Evolutionary conservation across 257 asterid genomes (phyloP).

Genomic region (Scutellaria galericulata): DNA sequence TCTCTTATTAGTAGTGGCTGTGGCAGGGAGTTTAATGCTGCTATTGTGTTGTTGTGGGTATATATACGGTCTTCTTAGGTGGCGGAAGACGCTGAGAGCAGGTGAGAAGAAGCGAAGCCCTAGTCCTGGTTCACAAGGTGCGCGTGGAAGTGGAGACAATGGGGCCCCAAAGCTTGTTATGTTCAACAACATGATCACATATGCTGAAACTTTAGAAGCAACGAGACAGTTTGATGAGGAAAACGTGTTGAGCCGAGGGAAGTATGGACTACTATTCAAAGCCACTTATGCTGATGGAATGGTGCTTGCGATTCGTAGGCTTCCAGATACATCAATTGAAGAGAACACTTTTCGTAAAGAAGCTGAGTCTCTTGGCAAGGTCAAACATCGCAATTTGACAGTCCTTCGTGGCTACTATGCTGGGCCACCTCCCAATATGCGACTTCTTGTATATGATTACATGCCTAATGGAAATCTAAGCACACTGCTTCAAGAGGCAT

Average conservation of each 20-base stretch:
- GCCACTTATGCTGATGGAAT: slow-evolving; percentile 83
- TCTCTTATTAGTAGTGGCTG: slow-evolving; percentile 58
- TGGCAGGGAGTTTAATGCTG: slow-evolving; percentile 62
- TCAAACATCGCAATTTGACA: slow-evolving; percentile 76
- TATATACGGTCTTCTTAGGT: slow-evolving; percentile 61
- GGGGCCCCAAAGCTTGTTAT: slow-evolving; percentile 74
- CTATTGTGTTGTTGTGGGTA: slow-evolving; percentile 63
- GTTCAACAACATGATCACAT: slow-evolving; percentile 81
- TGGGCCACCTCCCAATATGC: slow-evolving; percentile 78
- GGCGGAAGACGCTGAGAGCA: slow-evolving; percentile 67
- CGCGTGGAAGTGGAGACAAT: slow-evolving; percentile 79
- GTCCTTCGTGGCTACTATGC: slow-evolving; percentile 87
- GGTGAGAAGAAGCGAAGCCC: slow-evolving; percentile 83
- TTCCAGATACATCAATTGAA: slow-evolving; percentile 65
- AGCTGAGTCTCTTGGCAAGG: slow-evolving; percentile 77
- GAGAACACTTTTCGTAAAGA: slow-evolving; percentile 69
- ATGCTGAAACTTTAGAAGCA: slow-evolving; percentile 81
- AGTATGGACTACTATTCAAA: slow-evolving; percentile 69
- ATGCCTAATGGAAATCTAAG: slow-evolving; percentile 88
- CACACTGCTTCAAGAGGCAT: slow-evolving; percentile 81
- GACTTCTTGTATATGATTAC: slow-evolving; percentile 76
- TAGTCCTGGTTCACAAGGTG: slow-evolving; percentile 66
- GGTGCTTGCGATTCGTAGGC: slow-evolving; percentile 83
- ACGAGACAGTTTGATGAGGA: slow-evolving; percentile 92
- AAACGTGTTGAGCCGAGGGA: slow-evolving; percentile 74